Evolutionary conservation across 2,329 filamentous ascomycete species (phyloP).

Genomic region (Albophoma yamanashiensis): DNA sequence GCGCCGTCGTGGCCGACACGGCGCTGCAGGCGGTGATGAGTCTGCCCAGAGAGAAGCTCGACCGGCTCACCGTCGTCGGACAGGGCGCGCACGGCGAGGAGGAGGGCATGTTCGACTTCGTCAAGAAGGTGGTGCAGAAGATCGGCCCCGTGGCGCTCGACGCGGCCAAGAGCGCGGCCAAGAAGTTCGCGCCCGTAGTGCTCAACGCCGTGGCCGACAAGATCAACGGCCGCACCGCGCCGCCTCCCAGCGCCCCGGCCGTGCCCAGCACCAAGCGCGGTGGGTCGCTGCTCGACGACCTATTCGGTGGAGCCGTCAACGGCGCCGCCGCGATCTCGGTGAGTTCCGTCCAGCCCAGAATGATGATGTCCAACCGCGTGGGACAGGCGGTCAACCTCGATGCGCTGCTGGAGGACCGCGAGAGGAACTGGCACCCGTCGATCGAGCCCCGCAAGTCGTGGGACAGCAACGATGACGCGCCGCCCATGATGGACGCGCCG

Average conservation of each 20-base stretch:
- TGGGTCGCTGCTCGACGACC: neutral
- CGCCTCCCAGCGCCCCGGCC: neutral
- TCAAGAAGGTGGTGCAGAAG: neutral
- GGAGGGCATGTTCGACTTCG: neutral
- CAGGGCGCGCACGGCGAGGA: neutral
- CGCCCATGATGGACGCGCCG: neutral
- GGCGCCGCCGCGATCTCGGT: neutral
- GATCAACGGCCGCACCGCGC: neutral
- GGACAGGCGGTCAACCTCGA: neutral
- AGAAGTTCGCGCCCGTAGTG: neutral
- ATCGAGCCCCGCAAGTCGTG: neutral
- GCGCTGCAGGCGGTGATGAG: slow-evolving; percentile 6
- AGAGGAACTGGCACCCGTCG: neutral
- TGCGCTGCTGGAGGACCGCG: neutral
- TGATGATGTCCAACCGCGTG: neutral
- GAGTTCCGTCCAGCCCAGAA: neutral
- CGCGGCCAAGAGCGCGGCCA: neutral
- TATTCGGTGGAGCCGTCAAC: neutral
- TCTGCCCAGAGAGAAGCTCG: neutral
- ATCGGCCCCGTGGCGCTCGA: neutral
- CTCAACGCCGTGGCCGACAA: neutral
- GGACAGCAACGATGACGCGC: neutral
- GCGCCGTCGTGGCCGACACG: slow-evolving; percentile 7
- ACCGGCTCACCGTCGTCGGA: neutral
- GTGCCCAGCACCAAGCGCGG: neutral